Evolutionary conservation across 805 yeast species (phyloP).

Genomic region (Saccharomycopsis sp.): DNA sequence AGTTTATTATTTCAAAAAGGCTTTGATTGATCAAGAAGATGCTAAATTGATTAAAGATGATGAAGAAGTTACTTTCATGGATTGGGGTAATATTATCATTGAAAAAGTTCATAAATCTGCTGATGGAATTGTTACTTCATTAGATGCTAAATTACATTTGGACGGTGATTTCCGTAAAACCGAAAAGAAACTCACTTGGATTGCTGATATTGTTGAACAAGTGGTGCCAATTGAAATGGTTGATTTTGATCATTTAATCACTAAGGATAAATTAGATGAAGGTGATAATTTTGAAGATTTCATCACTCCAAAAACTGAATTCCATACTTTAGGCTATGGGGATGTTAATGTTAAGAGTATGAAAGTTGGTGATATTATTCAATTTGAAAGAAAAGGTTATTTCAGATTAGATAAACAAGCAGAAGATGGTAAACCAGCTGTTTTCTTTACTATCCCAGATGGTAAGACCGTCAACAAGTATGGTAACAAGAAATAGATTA

Average conservation of each 20-base stretch:
- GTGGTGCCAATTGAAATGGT: slow-evolving; percentile 61
- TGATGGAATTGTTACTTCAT: slow-evolving; percentile 39
- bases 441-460: slow-evolving; percentile 91
- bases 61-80: slow-evolving; percentile 97
- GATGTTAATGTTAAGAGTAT: slow-evolving; percentile 68
- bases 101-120: slow-evolving; percentile 58
- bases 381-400: slow-evolving; percentile 96
- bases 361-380: slow-evolving; percentile 81
- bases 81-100: slow-evolving; percentile 93
- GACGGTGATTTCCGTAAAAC: slow-evolving; percentile 98
- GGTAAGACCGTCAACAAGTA: slow-evolving; percentile 76
- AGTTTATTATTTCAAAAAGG: slow-evolving; percentile 52
- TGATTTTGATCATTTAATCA: slow-evolving; percentile 90
- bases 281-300: slow-evolving; percentile 89
- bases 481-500: slow-evolving; percentile 47
- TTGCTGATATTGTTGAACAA: slow-evolving; percentile 69
- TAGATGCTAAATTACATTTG: slow-evolving; percentile 73
- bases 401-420: slow-evolving; percentile 63
- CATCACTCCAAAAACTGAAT: slow-evolving; percentile 80
- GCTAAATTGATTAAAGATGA: slow-evolving; percentile 56
- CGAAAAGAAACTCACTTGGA: slow-evolving; percentile 90
- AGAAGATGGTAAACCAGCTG: slow-evolving; percentile 50
- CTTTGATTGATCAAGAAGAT: slow-evolving; percentile 81
- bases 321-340: slow-evolving; percentile 67
- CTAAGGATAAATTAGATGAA: slow-evolving; percentile 91